Evolutionary conservation across 768 basidiomycete species (phyloP).

Genomic region (Leccinellum albellum): DNA sequence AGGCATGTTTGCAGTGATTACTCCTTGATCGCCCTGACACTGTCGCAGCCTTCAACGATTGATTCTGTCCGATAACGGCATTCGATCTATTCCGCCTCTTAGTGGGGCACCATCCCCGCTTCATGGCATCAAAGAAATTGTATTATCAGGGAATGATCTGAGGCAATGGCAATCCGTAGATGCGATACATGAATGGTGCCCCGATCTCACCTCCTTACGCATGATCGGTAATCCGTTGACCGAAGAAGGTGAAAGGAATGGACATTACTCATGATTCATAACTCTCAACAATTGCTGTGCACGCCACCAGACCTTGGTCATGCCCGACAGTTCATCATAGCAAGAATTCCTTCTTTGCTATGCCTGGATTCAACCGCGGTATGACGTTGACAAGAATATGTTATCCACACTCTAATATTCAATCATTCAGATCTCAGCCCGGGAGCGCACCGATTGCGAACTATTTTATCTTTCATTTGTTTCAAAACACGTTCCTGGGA

Average conservation of each 20-base stretch:
- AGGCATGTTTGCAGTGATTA: constrained; percentile 34
- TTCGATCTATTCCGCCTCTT: constrained; percentile 45
- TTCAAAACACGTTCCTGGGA: constrained; percentile 40
- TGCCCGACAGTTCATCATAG: constrained; percentile 60
- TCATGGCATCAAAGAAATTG: constrained; percentile 50
- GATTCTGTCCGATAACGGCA: constrained; percentile 60
- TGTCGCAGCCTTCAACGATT: constrained; percentile 54
- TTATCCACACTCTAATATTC: constrained; percentile 8
- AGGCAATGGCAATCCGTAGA: constrained; percentile 61
- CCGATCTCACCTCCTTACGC: constrained; percentile 56
- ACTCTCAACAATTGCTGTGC: constrained; percentile 1
- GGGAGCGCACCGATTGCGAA: constrained; percentile 78
- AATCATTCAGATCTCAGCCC: constrained; percentile 52
- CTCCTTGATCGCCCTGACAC: constrained; percentile 5
- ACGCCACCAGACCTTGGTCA: constrained; percentile 34
- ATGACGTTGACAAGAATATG: constrained; percentile 23
- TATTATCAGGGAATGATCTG: constrained; percentile 60
- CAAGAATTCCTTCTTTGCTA: constrained; percentile 60
- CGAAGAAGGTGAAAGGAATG: constrained; percentile 39
- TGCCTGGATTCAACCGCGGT: constrained; percentile 64
- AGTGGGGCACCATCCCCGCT: constrained; percentile 20
- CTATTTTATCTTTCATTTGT: constrained; percentile 75
- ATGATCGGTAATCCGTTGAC: constrained; percentile 63
- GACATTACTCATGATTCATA: background rate
- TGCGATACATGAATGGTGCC: constrained; percentile 64